phyloP scores from a whole-genome alignment of 2,329 filamentous ascomycete genomes.

The Fusarium mundagurra region DNA sequence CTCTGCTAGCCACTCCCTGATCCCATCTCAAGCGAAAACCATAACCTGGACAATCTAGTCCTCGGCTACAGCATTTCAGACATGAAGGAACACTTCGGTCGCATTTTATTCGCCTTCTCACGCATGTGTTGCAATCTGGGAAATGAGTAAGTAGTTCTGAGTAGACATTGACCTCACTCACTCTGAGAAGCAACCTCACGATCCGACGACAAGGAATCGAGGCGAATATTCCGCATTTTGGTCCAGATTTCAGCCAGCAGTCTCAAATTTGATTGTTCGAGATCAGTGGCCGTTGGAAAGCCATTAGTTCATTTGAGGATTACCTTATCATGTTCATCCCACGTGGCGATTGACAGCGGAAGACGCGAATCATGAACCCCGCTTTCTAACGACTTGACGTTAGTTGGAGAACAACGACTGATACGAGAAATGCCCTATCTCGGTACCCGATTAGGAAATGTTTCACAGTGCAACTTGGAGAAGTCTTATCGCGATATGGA shows the following conservation, averaged over 20 bases:
- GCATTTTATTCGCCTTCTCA: not conserved
- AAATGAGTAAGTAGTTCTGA: not conserved
- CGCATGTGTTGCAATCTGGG: not conserved
- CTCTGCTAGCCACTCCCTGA: conserved; percentile 2
- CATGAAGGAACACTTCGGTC: not conserved
- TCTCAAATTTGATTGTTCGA: not conserved
- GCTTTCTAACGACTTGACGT: conserved; percentile 2
- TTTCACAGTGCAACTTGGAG: not conserved
- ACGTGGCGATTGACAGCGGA: not conserved
- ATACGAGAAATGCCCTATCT: not conserved
- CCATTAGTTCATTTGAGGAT: not conserved
- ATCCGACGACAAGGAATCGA: not conserved
- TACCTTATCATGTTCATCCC: not conserved
- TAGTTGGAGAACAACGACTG: not conserved
- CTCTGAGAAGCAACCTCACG: not conserved
- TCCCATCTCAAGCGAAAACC: not conserved
- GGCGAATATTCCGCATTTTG: not conserved
- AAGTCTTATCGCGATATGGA: not conserved
- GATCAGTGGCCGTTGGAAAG: not conserved
- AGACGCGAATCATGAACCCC: not conserved
- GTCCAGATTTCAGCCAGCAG: accelerated
- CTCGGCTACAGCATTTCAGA: not conserved
- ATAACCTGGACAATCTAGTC: not conserved
- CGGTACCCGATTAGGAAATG: not conserved
- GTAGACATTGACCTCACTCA: not conserved